phyloP scores from a whole-genome alignment of 2,329 filamentous ascomycete species.

The Hypoxylon sp. region DNA sequence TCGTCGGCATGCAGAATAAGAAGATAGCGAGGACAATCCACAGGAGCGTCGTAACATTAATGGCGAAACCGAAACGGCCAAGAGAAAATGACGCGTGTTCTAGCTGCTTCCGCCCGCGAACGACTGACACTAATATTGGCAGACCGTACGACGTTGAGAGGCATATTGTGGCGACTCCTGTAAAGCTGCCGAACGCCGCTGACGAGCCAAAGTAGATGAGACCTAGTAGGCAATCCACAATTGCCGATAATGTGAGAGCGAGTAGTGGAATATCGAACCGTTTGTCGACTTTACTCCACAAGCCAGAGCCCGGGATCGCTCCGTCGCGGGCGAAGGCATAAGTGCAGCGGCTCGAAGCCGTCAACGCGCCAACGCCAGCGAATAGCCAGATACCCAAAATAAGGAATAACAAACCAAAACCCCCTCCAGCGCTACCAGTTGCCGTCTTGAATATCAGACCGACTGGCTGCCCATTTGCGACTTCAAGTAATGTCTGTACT shows the following conservation, averaged over 20 bases:
- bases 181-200: slow-evolving; percentile 85
- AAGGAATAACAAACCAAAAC: slow-evolving; percentile 82
- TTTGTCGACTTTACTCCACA: slow-evolving; percentile 77
- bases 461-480: slow-evolving; percentile 82
- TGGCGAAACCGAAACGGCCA: slow-evolving; percentile 75
- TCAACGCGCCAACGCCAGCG: slow-evolving; percentile 81
- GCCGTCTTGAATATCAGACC: slow-evolving; percentile 82
- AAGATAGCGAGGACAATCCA: slow-evolving; percentile 81
- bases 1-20: slow-evolving; percentile 82
- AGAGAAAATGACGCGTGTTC: slow-evolving; percentile 77
- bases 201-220: slow-evolving; percentile 85
- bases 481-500: slow-evolving; percentile 72
- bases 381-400: slow-evolving; percentile 84
- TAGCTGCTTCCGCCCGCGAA: slow-evolving; percentile 77
- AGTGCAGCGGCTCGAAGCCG: slow-evolving; percentile 80
- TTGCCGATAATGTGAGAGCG: slow-evolving; percentile 77
- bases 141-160: slow-evolving; percentile 82
- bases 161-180: slow-evolving; percentile 84
- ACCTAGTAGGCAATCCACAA: slow-evolving; percentile 79
- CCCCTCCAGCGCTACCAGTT: slow-evolving; percentile 79
- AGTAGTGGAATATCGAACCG: slow-evolving; percentile 78
- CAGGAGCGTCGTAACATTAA: slow-evolving; percentile 77
- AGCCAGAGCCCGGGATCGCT: slow-evolving; percentile 77
- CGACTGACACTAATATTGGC: slow-evolving; percentile 79
- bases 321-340: slow-evolving; percentile 84